phyloP scores from a whole-genome alignment of 805 yeast species.

The Sugiyamaella lignohabitans region DNA sequence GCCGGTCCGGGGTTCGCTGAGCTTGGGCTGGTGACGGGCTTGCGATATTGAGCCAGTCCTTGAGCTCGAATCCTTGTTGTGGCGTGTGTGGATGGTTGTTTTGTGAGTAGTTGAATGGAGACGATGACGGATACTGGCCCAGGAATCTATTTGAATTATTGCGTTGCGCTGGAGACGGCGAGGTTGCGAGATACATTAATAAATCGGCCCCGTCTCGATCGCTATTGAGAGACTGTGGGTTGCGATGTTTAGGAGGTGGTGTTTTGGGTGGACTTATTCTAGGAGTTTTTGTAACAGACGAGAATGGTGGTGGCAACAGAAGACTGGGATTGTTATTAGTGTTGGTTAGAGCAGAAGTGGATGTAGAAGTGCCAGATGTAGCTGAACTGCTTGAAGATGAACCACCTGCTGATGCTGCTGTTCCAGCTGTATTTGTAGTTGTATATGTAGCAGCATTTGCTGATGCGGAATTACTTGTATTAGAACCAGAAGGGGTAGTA shows the following conservation, averaged over 20 bases:
- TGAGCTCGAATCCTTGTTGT: slow-evolving; percentile 57
- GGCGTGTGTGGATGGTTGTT: slow-evolving; percentile 30
- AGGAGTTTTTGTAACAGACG: background rate
- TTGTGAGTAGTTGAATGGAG: slow-evolving; percentile 16
- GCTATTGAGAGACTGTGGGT: background rate
- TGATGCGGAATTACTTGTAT: background rate
- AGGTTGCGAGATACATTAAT: slow-evolving; percentile 73
- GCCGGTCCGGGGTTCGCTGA: slow-evolving; percentile 14
- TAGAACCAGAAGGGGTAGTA: background rate
- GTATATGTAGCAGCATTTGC: background rate
- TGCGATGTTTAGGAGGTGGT: slow-evolving; percentile 21
- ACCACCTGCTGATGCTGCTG: slow-evolving; percentile 1
- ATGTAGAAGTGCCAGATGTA: background rate
- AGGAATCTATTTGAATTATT: slow-evolving; percentile 12
- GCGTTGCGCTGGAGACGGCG: slow-evolving; percentile 58
- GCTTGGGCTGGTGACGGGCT: slow-evolving; percentile 45
- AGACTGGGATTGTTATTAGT: slow-evolving; percentile 19
- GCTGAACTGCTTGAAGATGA: background rate
- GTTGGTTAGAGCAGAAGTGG: background rate
- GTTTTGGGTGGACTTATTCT: slow-evolving; percentile 21
- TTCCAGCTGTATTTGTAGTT: background rate
- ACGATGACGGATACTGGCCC: slow-evolving; percentile 15
- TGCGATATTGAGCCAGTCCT: slow-evolving; percentile 72
- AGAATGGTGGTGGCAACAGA: slow-evolving; percentile 13
- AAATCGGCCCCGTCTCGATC: slow-evolving; percentile 70